Evolutionary conservation across 2,329 filamentous ascomycete species (phyloP).

Genomic region (Hypoxylon sp.): DNA sequence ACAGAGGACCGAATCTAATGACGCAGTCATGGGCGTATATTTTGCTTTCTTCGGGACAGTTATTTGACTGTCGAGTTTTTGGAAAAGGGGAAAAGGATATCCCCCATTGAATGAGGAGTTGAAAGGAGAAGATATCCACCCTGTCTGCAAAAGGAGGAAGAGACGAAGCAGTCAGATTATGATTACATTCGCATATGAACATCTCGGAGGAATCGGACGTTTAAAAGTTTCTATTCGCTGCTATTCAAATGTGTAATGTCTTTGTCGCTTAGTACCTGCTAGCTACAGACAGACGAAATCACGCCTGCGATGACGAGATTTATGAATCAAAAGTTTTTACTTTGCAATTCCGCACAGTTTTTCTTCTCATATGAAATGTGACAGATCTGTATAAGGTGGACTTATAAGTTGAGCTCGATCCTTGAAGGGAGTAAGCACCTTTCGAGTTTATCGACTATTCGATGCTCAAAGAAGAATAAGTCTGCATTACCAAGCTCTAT

Average conservation of each 20-base stretch:
- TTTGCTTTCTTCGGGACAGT: conserved; percentile 36
- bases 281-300: conserved; percentile 27
- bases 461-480: no score
- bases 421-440: neutral
- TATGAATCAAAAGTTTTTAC: conserved; percentile 25
- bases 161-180: conserved; percentile 2
- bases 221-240: conserved; percentile 16
- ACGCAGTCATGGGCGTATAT: conserved; percentile 28
- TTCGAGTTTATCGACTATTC: no score
- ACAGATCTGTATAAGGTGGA: neutral
- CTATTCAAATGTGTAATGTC: conserved; percentile 18
- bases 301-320: conserved; percentile 39
- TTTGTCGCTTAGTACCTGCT: conserved; percentile 11
- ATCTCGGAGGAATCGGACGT: conserved; percentile 17
- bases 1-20: conserved; percentile 28
- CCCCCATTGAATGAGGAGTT: conserved; percentile 14
- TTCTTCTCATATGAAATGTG: neutral
- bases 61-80: conserved; percentile 14
- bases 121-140: conserved; percentile 13
- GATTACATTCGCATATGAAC: conserved; percentile 16
- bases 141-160: conserved; percentile 5
- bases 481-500: no score
- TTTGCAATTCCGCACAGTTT: neutral
- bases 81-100: conserved; percentile 10
- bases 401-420: neutral